phyloP scores from a whole-genome alignment of 2,329 filamentous ascomycete genomes.

The Verticillium longisporum region DNA sequence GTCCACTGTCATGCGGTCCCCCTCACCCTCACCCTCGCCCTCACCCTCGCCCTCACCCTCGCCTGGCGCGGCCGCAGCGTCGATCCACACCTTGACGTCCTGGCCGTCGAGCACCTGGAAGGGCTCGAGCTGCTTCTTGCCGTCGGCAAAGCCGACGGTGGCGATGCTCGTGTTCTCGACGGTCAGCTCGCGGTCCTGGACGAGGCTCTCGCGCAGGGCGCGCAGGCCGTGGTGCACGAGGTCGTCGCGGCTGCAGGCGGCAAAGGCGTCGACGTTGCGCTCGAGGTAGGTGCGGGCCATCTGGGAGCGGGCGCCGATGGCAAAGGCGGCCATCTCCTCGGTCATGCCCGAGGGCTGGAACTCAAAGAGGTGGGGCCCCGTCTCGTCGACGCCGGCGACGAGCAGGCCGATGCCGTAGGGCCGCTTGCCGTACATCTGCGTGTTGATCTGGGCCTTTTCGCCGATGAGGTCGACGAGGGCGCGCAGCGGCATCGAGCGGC shows the following conservation, averaged over 20 bases:
- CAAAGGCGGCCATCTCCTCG: constrained; percentile 94
- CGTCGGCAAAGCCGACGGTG: constrained; percentile 58
- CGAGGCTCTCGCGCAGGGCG: constrained; percentile 90
- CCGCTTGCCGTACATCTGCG: constrained; percentile 92
- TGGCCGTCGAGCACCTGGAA: constrained; percentile 90
- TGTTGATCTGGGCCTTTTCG: constrained; percentile 95
- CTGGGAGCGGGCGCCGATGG: constrained; percentile 91
- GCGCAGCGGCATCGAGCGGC: constrained; percentile 83
- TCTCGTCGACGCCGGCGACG: constrained; percentile 88
- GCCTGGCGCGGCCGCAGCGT: constrained; percentile 45
- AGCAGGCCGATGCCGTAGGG: constrained; percentile 93
- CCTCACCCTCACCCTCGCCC: constrained; percentile 33
- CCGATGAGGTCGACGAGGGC: constrained; percentile 90
- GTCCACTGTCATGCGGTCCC: constrained; percentile 27
- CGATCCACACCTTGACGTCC: constrained; percentile 79
- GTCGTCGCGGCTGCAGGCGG: constrained; percentile 70
- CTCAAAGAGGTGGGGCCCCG: constrained; percentile 93
- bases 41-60: constrained; percentile 35
- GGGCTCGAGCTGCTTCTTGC: constrained; percentile 58
- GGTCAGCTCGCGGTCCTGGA: constrained; percentile 95
- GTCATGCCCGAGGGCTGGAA: constrained; percentile 96
- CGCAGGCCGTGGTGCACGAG: constrained; percentile 84
- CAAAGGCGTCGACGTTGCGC: constrained; percentile 80
- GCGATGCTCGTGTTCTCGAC: constrained; percentile 94
- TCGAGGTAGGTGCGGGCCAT: constrained; percentile 98